Evolutionary conservation across 1,284 basidiomycete genomes (phyloP), one percentile per base, ranked within the genome.

Genomic region (Cystobasidium sp.): DNA sequence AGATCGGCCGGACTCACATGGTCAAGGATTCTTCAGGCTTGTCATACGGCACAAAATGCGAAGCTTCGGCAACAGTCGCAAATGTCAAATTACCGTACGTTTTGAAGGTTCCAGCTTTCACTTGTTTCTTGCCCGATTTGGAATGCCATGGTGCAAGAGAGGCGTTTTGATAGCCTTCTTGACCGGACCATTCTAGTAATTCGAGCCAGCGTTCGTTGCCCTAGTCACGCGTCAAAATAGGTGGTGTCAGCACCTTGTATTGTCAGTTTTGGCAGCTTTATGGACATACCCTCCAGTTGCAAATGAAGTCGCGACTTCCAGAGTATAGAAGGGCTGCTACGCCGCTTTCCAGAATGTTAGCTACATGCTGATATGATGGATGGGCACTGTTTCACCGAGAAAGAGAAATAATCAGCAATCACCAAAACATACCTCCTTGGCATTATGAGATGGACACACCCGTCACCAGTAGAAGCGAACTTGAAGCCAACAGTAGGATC

Each of bases 241-340:
- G 43, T 66, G n/a, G 46, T 20, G 24, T 16, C 12, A n/a, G 24
- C 52, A 53, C 9, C 3, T n/a, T 22, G 52, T 9, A 18, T 10
- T 18, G 7, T 43, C 12, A 47, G 16, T 37, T 5, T 22, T 20
- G 22, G 1, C 12, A 22, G 31, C n/a, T 43, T 1, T 49, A 63
- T 39, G 44, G 9, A 55, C 62, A 3, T 10, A 47, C 74, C 44
- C 41, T 31, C 62, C 72, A 75, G 51, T 79, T 79, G 65, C 78
- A 79, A 63, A 77, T 79, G 56, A 58, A 68, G 37, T 80, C 79
- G 1, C 74, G 63, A 12, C 74, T 75, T 44, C 79, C 79, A 20
- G 75, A 69, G 73, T 80, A 80, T 39, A 80, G 41, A n/a, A 79
- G 69, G 14, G 74, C 74, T 0, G 65, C 22, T 39, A 78, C 55